These are phyloP conservation scores for Moricandia moricandioides DNA, from an alignment of 345 rosid species.

Conservation along the genomic window DNA sequence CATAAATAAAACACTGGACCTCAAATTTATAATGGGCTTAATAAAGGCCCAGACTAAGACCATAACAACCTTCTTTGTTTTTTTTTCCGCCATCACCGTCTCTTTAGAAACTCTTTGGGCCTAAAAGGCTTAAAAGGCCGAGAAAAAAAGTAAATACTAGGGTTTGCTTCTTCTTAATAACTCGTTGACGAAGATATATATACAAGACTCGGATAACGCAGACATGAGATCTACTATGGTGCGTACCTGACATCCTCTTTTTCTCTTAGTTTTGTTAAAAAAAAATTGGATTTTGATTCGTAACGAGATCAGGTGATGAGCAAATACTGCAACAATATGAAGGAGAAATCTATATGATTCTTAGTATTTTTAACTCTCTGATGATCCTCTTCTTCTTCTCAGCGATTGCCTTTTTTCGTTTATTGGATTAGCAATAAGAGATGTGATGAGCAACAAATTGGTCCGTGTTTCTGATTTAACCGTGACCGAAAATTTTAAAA, in stretches of 20 bases:
- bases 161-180: background rate
- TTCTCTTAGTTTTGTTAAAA: background rate
- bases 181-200: conserved; percentile 4
- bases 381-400: conserved; percentile 13
- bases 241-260: background rate
- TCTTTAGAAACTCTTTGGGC: background rate
- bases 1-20: background rate
- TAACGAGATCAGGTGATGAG: conserved; percentile 31
- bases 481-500: conserved; percentile 28
- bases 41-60: background rate
- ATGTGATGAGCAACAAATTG: conserved; percentile 37
- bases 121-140: background rate
- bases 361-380: conserved; percentile 41
- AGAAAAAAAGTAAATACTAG: background rate
- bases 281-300: background rate
- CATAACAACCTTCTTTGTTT: background rate
- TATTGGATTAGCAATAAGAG: background rate
- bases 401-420: too few species aligned
- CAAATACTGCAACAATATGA: conserved; percentile 51
- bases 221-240: background rate
- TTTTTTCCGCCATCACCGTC: too few species aligned
- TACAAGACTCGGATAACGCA: background rate
- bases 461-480: conserved; percentile 45
- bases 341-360: conserved; percentile 33
- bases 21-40: background rate